Evolutionary conservation across 2,329 filamentous ascomycete species (phyloP).

Genomic region (Cytospora chrysosperma): DNA sequence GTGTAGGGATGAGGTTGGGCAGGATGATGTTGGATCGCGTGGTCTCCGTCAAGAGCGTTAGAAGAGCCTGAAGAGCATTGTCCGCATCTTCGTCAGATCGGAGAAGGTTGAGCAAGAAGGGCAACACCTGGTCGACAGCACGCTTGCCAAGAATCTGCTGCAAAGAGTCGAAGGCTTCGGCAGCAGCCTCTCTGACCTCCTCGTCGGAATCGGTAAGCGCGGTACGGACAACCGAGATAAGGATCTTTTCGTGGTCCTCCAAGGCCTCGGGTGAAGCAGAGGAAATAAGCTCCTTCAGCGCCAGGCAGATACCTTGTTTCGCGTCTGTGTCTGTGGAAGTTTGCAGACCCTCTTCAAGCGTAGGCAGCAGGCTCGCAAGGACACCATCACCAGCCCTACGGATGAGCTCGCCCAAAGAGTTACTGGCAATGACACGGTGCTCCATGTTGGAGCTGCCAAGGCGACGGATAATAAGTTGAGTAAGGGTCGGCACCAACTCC

Average conservation of each 20-base stretch:
- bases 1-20: slow-evolving; percentile 90
- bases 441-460: slow-evolving; percentile 96
- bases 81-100: slow-evolving; percentile 83
- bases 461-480: slow-evolving; percentile 89
- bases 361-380: slow-evolving; percentile 81
- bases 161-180: slow-evolving; percentile 93
- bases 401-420: slow-evolving; percentile 93
- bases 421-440: slow-evolving; percentile 97
- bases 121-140: slow-evolving; percentile 92
- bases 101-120: slow-evolving; percentile 85
- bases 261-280: slow-evolving; percentile 86
- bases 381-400: slow-evolving; percentile 95
- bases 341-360: slow-evolving; percentile 86
- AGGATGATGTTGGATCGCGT: slow-evolving; percentile 95
- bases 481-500: slow-evolving; percentile 91
- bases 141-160: slow-evolving; percentile 93
- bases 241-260: slow-evolving; percentile 90
- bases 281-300: slow-evolving; percentile 86
- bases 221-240: slow-evolving; percentile 91
- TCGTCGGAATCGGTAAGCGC: slow-evolving; percentile 87
- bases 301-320: slow-evolving; percentile 96
- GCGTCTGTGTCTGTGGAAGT: slow-evolving; percentile 87
- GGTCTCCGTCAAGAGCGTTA: slow-evolving; percentile 91
- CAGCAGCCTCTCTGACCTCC: slow-evolving; percentile 91
- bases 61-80: slow-evolving; percentile 85